These are phyloP conservation scores for Albugo candida DNA, from an alignment of 352 stramenopile species.

Conservation along the genomic window DNA sequence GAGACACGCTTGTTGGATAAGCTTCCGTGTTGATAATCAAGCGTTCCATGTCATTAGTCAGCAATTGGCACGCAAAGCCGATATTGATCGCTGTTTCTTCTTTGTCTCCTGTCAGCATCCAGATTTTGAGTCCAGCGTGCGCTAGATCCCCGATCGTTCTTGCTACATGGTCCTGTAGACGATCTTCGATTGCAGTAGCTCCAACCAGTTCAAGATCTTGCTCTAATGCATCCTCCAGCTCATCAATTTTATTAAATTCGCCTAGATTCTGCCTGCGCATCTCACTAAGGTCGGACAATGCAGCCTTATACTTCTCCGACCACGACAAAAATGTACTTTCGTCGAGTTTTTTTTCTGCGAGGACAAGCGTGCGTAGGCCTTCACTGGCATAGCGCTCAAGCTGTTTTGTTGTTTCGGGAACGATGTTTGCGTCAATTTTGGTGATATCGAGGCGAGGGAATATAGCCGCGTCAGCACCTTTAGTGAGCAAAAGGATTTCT, in stretches of 20 bases:
- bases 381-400: conserved; percentile 73
- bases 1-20: conserved; percentile 20
- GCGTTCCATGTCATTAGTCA: conserved; percentile 90
- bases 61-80: conserved; percentile 86
- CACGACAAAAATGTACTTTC: conserved; percentile 44
- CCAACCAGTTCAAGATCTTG: conserved; percentile 47
- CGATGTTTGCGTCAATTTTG: conserved; percentile 22
- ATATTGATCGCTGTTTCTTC: conserved; percentile 96
- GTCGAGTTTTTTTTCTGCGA: conserved; percentile 61
- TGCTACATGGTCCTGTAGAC: conserved; percentile 57
- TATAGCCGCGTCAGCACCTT: conserved; percentile 72
- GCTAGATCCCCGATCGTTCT: conserved; percentile 54
- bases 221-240: conserved; percentile 68
- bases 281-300: conserved; percentile 49
- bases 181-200: conserved; percentile 67
- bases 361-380: conserved; percentile 75
- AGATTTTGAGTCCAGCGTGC: conserved; percentile 65
- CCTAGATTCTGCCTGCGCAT: conserved; percentile 29
- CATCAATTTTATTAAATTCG: conserved; percentile 49
- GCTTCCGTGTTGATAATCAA: conserved; percentile 62
- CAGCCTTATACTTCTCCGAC: conserved; percentile 54
- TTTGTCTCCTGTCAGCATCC: conserved; percentile 81
- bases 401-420: conserved; percentile 32
- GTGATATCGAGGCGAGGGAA: conserved; percentile 31
- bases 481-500: conserved; percentile 50